A percentile compares a stretch with the other conserved stretches of the same genome.
Conservation (phyloP, 176 grass and related monocot genomes). For the Oryza officinalis region DNA sequence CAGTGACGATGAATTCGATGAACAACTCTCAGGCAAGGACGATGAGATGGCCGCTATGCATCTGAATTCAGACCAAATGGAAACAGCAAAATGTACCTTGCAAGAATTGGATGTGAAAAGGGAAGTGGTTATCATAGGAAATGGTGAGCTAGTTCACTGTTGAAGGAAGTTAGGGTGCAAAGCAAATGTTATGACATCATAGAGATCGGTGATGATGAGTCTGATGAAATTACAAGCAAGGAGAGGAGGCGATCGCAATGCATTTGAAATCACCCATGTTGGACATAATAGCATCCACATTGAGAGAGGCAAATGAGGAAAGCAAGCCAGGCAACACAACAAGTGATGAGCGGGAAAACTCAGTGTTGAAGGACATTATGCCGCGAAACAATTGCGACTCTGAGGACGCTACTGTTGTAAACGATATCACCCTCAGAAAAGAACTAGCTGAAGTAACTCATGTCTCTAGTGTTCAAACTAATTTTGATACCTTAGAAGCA, state of each 20-base stretch:
- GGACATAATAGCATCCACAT: neutral
- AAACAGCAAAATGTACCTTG: neutral
- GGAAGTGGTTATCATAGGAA: neutral
- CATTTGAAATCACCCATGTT: neutral
- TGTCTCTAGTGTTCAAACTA: neutral
- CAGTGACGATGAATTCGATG: neutral
- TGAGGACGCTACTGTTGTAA: neutral
- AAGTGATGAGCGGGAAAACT: neutral
- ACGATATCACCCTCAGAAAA: neutral
- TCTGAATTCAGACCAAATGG: neutral
- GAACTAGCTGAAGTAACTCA: neutral
- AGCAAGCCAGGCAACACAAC: neutral
- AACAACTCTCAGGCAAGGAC: neutral
- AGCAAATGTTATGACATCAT: neutral
- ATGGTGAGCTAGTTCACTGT: neutral
- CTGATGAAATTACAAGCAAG: neutral
- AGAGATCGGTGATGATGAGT: slow-evolving; percentile 11
- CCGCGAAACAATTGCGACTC: neutral
- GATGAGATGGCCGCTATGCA: neutral
- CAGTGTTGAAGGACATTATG: neutral
- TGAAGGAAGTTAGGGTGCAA: neutral
- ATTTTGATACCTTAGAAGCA: neutral
- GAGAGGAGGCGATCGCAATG: neutral
- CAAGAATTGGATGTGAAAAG: neutral
- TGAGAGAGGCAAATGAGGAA: neutral